Evolutionary conservation across 208 protist genomes (phyloP).

Genomic region (Trypanosoma melophagium): DNA sequence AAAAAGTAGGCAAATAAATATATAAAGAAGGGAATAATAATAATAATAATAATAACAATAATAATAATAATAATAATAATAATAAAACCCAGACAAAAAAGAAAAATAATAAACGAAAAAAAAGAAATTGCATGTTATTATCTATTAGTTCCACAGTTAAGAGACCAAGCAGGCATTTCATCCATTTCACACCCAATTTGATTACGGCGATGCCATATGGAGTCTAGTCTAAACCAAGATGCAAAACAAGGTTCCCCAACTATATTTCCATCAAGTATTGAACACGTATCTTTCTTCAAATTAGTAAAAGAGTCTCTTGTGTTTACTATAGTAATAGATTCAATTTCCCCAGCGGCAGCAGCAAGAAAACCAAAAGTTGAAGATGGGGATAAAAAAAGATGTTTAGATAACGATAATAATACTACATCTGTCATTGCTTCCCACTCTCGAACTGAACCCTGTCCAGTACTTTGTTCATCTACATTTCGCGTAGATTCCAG

Average conservation of each 20-base stretch:
- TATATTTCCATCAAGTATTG: not conserved
- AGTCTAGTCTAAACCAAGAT: constrained; percentile 24
- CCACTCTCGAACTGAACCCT: constrained; percentile 15
- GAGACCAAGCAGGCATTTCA: constrained; percentile 12
- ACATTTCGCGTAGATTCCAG: not conserved
- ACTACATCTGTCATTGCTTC: constrained; percentile 32
- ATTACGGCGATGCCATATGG: constrained; percentile 6
- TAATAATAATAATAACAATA: not conserved
- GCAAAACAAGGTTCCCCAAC: constrained; percentile 23
- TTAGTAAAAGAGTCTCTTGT: not conserved
- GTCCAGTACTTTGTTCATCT: constrained; percentile 23
- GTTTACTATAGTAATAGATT: constrained; percentile 19
- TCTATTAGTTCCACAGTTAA: constrained; percentile 13
- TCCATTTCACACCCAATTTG: constrained; percentile 12
- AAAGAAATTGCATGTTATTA: not conserved
- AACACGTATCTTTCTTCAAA: not conserved
- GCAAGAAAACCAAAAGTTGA: constrained; percentile 39
- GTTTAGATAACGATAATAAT: constrained; percentile 22
- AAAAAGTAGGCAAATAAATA: not conserved
- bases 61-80: not conserved
- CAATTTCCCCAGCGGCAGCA: constrained; percentile 21
- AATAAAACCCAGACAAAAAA: not conserved
- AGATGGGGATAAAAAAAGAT: constrained; percentile 27
- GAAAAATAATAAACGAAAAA: not conserved
- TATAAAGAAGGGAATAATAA: not conserved